phyloP scores from a whole-genome alignment of 352 stramenopile genomes.

The Phytophthora agathidicida region DNA sequence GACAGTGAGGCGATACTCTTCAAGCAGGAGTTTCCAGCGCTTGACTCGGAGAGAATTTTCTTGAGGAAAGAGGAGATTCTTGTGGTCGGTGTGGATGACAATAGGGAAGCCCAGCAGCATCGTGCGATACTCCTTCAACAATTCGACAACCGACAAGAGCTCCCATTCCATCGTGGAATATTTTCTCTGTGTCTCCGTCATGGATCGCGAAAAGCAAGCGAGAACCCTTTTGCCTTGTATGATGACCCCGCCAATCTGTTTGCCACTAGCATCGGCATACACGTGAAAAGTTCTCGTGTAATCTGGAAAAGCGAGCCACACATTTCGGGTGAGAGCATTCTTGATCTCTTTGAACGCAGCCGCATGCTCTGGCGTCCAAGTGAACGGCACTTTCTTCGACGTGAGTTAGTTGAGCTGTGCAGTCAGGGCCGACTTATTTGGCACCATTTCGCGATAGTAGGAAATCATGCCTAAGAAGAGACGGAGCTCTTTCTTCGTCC shows the following conservation, averaged over 20 bases:
- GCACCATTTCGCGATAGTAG: constrained; percentile 11
- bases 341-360: constrained; percentile 6
- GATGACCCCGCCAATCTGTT: neutral
- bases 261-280: neutral
- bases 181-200: neutral
- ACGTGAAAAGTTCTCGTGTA: neutral
- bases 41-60: neutral
- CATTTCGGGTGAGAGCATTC: constrained; percentile 1
- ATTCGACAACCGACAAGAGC: neutral
- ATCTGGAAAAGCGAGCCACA: neutral
- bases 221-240: neutral
- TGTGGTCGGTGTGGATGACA: neutral
- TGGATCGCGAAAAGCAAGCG: neutral
- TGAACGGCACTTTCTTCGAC: neutral
- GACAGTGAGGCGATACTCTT: constrained; percentile 2
- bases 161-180: constrained; percentile 10
- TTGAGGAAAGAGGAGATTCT: neutral
- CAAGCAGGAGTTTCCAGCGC: constrained; percentile 4
- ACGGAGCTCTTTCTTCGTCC: neutral
- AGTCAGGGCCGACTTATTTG: constrained; percentile 1
- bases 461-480: constrained; percentile 6
- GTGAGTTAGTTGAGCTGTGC: neutral
- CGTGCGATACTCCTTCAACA: constrained; percentile 1
- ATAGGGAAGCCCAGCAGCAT: constrained; percentile 1
- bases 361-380: constrained; percentile 1